Percentiles rank a stretch among this genome's conserved stretches.
Conservation (phyloP, 495 filamentous ascomycete species). For the Melanomma pulvis-pyrius region DNA sequence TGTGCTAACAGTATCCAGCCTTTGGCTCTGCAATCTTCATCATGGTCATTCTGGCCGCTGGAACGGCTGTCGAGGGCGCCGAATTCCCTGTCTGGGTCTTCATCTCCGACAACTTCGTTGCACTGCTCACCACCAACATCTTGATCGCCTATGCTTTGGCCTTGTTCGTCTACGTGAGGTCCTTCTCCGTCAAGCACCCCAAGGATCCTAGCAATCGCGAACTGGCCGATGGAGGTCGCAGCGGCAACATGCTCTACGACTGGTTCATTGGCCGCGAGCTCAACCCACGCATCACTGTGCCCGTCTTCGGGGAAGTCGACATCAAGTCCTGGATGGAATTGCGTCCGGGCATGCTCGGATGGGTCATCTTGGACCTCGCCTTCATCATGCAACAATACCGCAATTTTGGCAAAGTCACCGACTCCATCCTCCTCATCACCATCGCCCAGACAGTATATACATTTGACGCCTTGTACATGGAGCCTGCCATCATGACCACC, state of each 20-base stretch:
- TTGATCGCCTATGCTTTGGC: conserved; percentile 70
- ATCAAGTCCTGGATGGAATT: conserved; percentile 91
- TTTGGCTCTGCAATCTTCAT: conserved; percentile 74
- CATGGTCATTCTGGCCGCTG: conserved; percentile 66
- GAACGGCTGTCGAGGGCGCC: conserved; percentile 75
- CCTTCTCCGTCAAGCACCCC: conserved; percentile 72
- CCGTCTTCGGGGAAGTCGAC: conserved; percentile 79
- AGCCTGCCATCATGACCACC: conserved; percentile 88
- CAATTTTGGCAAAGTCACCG: conserved; percentile 77
- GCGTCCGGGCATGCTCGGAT: conserved; percentile 86
- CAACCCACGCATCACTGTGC: conserved; percentile 83
- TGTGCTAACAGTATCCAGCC: conserved; percentile 54
- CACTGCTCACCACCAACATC: conserved; percentile 81
- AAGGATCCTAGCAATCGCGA: conserved; percentile 70
- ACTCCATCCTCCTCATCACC: conserved; percentile 82
- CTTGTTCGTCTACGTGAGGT: conserved; percentile 74
- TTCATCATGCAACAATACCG: conserved; percentile 88
- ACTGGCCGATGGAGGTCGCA: conserved; percentile 77
- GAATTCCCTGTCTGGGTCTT: conserved; percentile 89
- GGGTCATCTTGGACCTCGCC: conserved; percentile 83
- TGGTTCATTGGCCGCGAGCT: conserved; percentile 97
- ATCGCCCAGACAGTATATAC: conserved; percentile 81
- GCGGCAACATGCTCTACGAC: conserved; percentile 89
- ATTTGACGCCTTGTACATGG: conserved; percentile 85
- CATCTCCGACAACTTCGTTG: conserved; percentile 86